These are phyloP conservation scores for Neolentinus lepideus DNA, from an alignment of 1,284 basidiomycete species.

Conservation along the genomic window DNA sequence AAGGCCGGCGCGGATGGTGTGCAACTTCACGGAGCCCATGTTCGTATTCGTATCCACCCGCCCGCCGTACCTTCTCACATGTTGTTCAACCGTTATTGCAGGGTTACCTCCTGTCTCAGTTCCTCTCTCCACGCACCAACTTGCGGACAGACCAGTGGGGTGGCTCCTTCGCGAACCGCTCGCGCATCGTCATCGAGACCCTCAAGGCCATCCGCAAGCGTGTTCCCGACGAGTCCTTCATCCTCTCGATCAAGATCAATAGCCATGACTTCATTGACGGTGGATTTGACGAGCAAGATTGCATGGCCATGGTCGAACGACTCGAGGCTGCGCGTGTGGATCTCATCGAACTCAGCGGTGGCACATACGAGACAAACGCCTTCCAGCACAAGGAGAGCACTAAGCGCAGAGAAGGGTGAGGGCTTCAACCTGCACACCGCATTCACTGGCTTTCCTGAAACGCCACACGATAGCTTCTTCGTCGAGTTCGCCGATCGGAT, in stretches of 20 bases:
- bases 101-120: not conserved
- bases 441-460: slow-evolving; percentile 15
- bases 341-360: slow-evolving; percentile 42
- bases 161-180: slow-evolving; percentile 22
- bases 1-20: slow-evolving; percentile 25
- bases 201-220: slow-evolving; percentile 25
- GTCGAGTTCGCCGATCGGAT: slow-evolving; percentile 33
- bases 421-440: slow-evolving; percentile 14
- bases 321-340: slow-evolving; percentile 38
- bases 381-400: slow-evolving; percentile 25
- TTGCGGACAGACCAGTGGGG: not conserved
- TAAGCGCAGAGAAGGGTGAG: slow-evolving; percentile 28
- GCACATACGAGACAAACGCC: slow-evolving; percentile 30
- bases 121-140: not conserved
- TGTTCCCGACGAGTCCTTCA: slow-evolving; percentile 27
- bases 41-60: not conserved
- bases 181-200: slow-evolving; percentile 26
- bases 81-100: not conserved
- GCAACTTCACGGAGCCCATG: slow-evolving; percentile 11
- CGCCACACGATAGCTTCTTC: slow-evolving; percentile 14
- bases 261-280: slow-evolving; percentile 21
- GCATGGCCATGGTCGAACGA: slow-evolving; percentile 30
- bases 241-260: slow-evolving; percentile 41
- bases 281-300: slow-evolving; percentile 29
- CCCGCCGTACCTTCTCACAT: too few relatives aligned